A percentile compares a stretch with the other conserved stretches of the same genome.
Evolutionary conservation across 176 grass and related monocot species (phyloP).

Genomic region (Chrysopogon serrulatus): DNA sequence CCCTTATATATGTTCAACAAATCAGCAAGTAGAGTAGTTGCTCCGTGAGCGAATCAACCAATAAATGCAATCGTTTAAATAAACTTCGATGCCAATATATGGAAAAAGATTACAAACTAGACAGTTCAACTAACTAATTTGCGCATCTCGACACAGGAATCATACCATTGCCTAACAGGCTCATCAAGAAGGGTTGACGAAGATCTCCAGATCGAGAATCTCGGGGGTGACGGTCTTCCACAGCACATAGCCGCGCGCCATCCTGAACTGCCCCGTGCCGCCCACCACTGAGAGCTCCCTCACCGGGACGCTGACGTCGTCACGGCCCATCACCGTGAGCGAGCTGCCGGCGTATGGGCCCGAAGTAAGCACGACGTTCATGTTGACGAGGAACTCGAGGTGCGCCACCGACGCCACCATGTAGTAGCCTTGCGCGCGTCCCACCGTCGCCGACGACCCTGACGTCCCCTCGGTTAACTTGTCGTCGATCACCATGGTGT

Average conservation of each 20-base stretch:
- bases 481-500: conserved; percentile 40
- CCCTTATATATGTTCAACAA: not conserved
- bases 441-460: not conserved
- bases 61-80: not conserved
- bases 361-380: conserved; percentile 43
- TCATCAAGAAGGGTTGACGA: conserved; percentile 13
- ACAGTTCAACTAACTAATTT: not conserved
- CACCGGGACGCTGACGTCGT: conserved; percentile 19
- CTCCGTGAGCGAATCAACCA: not conserved
- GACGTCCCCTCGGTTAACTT: conserved; percentile 25
- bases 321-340: conserved; percentile 29
- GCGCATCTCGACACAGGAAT: not conserved
- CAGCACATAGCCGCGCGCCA: conserved; percentile 47
- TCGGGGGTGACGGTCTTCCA: conserved; percentile 34
- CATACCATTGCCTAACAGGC: not conserved
- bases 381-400: conserved; percentile 18
- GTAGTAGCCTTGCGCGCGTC: conserved; percentile 42
- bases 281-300: conserved; percentile 52
- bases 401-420: not conserved
- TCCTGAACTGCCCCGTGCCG: conserved; percentile 50
- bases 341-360: conserved; percentile 55
- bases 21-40: not conserved
- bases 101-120: not conserved
- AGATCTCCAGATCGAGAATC: conserved; percentile 42
- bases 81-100: not conserved